Evolutionary conservation across 768 basidiomycete species (phyloP).

Genomic region (Russula sp.): DNA sequence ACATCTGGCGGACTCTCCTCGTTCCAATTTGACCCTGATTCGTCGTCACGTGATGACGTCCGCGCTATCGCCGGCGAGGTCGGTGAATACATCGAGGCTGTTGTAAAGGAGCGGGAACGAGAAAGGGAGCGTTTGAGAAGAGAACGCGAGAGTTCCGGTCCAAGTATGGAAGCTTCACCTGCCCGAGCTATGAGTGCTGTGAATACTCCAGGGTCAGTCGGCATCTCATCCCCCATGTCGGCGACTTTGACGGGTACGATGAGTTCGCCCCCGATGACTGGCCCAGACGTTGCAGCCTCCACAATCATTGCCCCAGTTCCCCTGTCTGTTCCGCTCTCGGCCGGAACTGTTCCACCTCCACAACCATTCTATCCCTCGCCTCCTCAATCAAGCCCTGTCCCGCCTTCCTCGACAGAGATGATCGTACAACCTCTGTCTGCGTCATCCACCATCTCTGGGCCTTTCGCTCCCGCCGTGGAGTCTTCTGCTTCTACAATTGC

Average conservation of each 20-base stretch:
- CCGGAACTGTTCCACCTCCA: conserved; percentile 23
- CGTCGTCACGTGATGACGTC: conserved; percentile 33
- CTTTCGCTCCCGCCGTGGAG: conserved; percentile 11
- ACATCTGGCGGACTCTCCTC: conserved; percentile 40
- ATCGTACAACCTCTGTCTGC: background rate
- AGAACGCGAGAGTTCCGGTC: conserved; percentile 48
- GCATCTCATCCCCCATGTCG: conserved; percentile 13
- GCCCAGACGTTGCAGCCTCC: conserved; percentile 6
- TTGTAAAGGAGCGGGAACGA: conserved; percentile 69
- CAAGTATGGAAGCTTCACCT: conserved; percentile 16
- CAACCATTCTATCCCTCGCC: conserved; percentile 57
- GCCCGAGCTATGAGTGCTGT: conserved; percentile 8
- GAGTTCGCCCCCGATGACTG: conserved; percentile 9
- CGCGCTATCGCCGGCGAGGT: conserved; percentile 54
- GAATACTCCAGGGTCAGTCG: conserved; percentile 18
- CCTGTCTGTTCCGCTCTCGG: conserved; percentile 26
- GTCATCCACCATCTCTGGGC: conserved; percentile 1
- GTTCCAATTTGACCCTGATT: conserved; percentile 40
- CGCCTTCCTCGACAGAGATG: conserved; percentile 1
- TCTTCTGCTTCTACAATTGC: conserved; percentile 2
- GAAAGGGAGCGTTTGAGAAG: conserved; percentile 69
- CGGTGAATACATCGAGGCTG: conserved; percentile 65
- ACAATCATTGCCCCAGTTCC: conserved; percentile 18
- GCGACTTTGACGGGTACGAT: conserved; percentile 15
- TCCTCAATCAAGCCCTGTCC: conserved; percentile 40